Evolutionary conservation across 2,329 filamentous ascomycete genomes (phyloP).

Genomic region (Phialophora verrucosa): DNA sequence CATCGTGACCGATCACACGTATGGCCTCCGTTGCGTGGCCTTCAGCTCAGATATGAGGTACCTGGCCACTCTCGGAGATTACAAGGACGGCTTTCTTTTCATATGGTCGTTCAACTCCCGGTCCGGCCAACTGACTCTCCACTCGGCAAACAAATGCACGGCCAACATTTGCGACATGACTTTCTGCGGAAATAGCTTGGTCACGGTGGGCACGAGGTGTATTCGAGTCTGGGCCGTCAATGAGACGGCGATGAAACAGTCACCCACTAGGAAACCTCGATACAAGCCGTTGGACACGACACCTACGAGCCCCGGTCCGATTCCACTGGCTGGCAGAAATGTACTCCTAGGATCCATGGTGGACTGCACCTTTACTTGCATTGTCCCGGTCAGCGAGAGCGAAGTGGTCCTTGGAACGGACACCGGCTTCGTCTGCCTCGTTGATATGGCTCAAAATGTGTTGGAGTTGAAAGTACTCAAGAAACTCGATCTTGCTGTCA

Average conservation of each 20-base stretch:
- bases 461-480: constrained; percentile 34
- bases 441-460: constrained; percentile 58
- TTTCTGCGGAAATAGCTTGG: constrained; percentile 82
- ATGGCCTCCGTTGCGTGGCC: constrained; percentile 83
- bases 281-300: constrained; percentile 44
- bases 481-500: constrained; percentile 29
- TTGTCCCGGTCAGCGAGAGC: constrained; percentile 71
- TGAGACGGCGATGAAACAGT: constrained; percentile 51
- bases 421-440: constrained; percentile 83
- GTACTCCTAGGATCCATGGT: constrained; percentile 80
- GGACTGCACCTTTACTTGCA: constrained; percentile 82
- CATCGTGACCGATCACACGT: constrained; percentile 85
- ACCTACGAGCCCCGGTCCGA: constrained; percentile 58
- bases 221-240: constrained; percentile 86
- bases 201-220: constrained; percentile 89
- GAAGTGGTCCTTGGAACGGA: constrained; percentile 86
- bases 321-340: constrained; percentile 83
- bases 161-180: constrained; percentile 83
- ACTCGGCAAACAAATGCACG: constrained; percentile 91
- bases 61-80: constrained; percentile 83
- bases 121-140: constrained; percentile 76
- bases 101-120: constrained; percentile 86
- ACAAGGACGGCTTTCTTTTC: constrained; percentile 93
- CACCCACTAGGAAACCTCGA: constrained; percentile 68
- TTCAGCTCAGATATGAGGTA: constrained; percentile 88